Percentiles rank a stretch among this genome's conserved stretches.
Conservation (phyloP, 1,284 basidiomycete genomes). For the Ustilago bromivora region DNA sequence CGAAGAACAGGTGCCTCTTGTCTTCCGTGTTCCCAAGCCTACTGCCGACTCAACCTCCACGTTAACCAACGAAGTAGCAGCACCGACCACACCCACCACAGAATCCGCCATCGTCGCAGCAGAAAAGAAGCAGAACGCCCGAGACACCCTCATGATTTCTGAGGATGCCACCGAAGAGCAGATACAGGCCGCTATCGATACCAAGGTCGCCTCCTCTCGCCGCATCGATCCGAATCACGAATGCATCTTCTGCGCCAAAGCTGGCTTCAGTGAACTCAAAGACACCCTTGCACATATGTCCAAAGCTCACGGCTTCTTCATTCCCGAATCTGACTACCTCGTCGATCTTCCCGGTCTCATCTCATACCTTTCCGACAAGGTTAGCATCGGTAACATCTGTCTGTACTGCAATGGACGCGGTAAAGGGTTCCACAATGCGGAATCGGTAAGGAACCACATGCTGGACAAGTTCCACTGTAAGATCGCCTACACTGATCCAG, state of each 20-base stretch:
- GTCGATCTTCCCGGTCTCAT: conserved; percentile 85
- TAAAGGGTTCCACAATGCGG: conserved; percentile 57
- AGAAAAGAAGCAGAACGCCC: conserved; percentile 39
- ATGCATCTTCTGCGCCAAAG: conserved; percentile 83
- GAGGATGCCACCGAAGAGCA: conserved; percentile 62
- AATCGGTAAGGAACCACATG: conserved; percentile 67
- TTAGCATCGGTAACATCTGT: conserved; percentile 91
- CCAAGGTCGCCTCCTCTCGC: conserved; percentile 59
- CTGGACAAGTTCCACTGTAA: conserved; percentile 81
- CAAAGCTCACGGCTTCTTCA: conserved; percentile 88
- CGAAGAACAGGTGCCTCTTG: conserved; percentile 37
- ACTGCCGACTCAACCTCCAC: conserved; percentile 8
- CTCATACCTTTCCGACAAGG: conserved; percentile 89
- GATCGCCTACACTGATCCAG: conserved; percentile 85
- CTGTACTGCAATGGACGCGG: conserved; percentile 77
- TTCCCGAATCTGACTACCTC: conserved; percentile 93
- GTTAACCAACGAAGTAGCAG: conserved; percentile 5
- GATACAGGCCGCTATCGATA: conserved; percentile 61
- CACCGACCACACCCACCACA: conserved; percentile 15
- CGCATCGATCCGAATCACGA: conserved; percentile 61
- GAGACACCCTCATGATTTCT: conserved; percentile 39
- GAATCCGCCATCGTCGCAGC: conserved; percentile 25
- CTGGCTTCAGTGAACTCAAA: conserved; percentile 75
- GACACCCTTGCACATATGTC: conserved; percentile 90
- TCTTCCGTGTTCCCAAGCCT: conserved; percentile 44